Percentiles rank a stretch among this genome's conserved stretches.
Evolutionary conservation across 768 basidiomycete genomes (phyloP).

Genomic region (Suillus bovinus): DNA sequence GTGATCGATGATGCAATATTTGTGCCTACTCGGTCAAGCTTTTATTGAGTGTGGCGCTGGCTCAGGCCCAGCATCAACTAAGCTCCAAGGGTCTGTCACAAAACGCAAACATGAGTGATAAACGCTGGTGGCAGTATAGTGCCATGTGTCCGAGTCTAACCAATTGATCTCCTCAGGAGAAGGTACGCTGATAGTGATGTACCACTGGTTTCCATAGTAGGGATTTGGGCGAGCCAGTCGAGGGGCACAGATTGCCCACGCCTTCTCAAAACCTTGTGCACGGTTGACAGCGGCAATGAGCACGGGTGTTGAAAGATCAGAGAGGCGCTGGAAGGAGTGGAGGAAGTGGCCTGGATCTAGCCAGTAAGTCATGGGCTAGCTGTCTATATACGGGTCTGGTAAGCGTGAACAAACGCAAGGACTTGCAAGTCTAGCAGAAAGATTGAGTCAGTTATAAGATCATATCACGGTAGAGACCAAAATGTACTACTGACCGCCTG

Average conservation of each 20-base stretch:
- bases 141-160: constrained; percentile 39
- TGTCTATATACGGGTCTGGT: constrained; percentile 70
- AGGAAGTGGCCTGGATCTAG: constrained; percentile 71
- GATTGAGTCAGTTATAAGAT: not conserved
- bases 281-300: constrained; percentile 65
- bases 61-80: too few relatives aligned
- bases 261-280: constrained; percentile 58
- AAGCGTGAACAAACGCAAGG: constrained; percentile 57
- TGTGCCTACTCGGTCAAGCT: not conserved
- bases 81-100: not conserved
- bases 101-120: too few relatives aligned
- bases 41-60: not conserved
- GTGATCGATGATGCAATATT: not conserved
- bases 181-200: constrained; percentile 66
- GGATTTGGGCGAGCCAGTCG: constrained; percentile 39
- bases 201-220: constrained; percentile 44
- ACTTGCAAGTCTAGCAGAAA: constrained; percentile 55
- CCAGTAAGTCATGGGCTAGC: constrained; percentile 60
- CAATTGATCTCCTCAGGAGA: constrained; percentile 73
- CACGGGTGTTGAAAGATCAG: constrained; percentile 61
- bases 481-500: constrained; percentile 56
- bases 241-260: constrained; percentile 62
- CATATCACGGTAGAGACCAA: constrained; percentile 10
- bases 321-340: constrained; percentile 66
- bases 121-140: too few relatives aligned